Evolutionary conservation across 2,329 filamentous ascomycete species (phyloP).

Genomic region (Metarhizium sp.): DNA sequence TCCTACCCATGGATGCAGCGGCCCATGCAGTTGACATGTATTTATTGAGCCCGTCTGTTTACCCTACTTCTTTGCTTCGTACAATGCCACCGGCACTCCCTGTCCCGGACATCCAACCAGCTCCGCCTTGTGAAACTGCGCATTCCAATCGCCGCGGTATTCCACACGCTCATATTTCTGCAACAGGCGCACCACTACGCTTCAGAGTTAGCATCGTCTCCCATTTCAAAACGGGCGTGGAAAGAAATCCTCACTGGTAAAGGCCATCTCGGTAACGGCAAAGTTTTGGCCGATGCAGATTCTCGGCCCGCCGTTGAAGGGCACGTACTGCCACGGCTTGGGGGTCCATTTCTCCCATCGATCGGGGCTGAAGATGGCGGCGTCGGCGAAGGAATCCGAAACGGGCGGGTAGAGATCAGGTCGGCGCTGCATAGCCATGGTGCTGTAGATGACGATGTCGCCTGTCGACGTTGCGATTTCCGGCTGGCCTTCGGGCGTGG

Average conservation of each 20-base stretch:
- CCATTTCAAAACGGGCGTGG: background rate
- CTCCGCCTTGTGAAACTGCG: constrained; percentile 34
- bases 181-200: constrained; percentile 38
- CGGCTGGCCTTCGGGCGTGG: constrained; percentile 52
- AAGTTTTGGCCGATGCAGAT: constrained; percentile 78
- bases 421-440: constrained; percentile 66
- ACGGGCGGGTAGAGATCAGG: constrained; percentile 48
- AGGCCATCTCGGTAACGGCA: constrained; percentile 61
- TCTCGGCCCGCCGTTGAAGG: constrained; percentile 65
- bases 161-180: constrained; percentile 50
- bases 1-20: no score
- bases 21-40: background rate
- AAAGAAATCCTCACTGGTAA: constrained; percentile 9
- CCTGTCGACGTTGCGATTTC: constrained; percentile 56
- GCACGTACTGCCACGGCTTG: constrained; percentile 61
- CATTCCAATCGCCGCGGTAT: constrained; percentile 34
- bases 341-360: constrained; percentile 57
- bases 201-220: background rate
- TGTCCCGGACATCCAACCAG: constrained; percentile 33
- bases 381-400: constrained; percentile 34
- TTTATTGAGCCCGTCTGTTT: background rate
- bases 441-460: constrained; percentile 55
- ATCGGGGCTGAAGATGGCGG: constrained; percentile 51
- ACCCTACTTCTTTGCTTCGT: constrained; percentile 13
- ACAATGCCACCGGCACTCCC: constrained; percentile 31